Evolutionary conservation across 1,284 basidiomycete genomes (phyloP), one percentile per base, ranked within the genome.

Genomic region (Neonothopanus nambi): DNA sequence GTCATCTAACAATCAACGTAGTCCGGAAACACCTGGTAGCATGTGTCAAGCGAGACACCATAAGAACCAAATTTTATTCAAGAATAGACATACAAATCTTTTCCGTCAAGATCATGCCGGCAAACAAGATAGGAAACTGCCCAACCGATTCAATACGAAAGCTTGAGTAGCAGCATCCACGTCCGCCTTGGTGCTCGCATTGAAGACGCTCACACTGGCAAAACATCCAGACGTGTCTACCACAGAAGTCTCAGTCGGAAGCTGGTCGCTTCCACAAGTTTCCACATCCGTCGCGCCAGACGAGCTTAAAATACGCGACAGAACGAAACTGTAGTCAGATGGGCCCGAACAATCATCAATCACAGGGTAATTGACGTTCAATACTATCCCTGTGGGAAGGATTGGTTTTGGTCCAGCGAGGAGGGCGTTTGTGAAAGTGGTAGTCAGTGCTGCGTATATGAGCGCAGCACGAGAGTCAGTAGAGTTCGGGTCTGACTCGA

Each of bases 311-410:
- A 78, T 65, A 15, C 78, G 67, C 40, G 79, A 75, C 38, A 80
- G 63, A 4, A 80, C 68, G 60, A 73, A 81, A 52, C 68, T 65
- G 66, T 70, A 77, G 57, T 65, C 68, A 8, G 62, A 59, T 5
- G 69, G 61, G 15, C 60, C 59, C 15, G 69, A 42, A 59, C 78
- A 80, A 24, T 59, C 65, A 36, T 69, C 65, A 3, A 68, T 71
- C 20, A 70, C 59, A 0, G 76, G 72, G 63, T 74, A 80, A 67
- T 81, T 81, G 57, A 81, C 78, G 63, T 80, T 80, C 48, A 81
- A 54, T 42, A 67, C 69, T 39, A 72, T 66, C 23, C 69, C 68
- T 0, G 61, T 26, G 2, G 78, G 77, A 11, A 80, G 70, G 52
- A 76, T 65, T 1, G 72, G 70, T 9, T 9, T 30, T 1, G 43